Conservation (phyloP, 768 basidiomycete genomes). For the Ramaria sp. region DNA sequence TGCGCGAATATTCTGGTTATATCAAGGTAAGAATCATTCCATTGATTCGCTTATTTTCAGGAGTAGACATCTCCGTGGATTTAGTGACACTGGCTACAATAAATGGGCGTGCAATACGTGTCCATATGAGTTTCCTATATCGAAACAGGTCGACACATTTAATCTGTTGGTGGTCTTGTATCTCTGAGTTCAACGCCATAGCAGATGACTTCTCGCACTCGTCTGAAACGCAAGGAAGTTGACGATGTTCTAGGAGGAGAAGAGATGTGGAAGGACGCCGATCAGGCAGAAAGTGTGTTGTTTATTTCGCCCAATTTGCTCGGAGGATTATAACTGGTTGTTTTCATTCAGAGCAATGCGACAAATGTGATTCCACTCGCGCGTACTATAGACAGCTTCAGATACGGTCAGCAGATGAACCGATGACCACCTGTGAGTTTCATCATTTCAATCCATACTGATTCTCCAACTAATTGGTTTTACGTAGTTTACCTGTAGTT, state of each 20-base stretch:
- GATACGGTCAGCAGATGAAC: constrained; percentile 88
- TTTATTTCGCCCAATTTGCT: neutral
- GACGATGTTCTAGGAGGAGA: constrained; percentile 96
- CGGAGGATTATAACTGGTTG: neutral
- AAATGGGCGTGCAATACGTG: constrained; percentile 93
- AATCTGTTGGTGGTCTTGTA: neutral
- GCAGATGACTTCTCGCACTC: constrained; percentile 89
- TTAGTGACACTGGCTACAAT: constrained; percentile 60
- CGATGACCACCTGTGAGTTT: constrained; percentile 56
- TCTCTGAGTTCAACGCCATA: neutral
- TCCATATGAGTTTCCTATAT: constrained; percentile 90
- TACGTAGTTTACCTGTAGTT: neutral
- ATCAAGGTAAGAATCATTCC: constrained; percentile 26
- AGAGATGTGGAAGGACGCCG: constrained; percentile 90
- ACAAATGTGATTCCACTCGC: constrained; percentile 73
- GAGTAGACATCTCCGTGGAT: neutral
- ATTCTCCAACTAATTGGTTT: neutral
- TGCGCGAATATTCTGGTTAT: constrained; percentile 84
- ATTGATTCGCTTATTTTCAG: neutral
- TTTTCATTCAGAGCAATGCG: constrained; percentile 47
- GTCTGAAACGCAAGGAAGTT: constrained; percentile 77
- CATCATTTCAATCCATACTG: neutral
- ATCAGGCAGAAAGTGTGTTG: constrained; percentile 62
- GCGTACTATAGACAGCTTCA: constrained; percentile 97
- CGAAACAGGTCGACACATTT: constrained; percentile 52